These are phyloP conservation scores for Phytopythium chamaehyphon DNA, from an alignment of 352 stramenopile species.

Conservation along the genomic window DNA sequence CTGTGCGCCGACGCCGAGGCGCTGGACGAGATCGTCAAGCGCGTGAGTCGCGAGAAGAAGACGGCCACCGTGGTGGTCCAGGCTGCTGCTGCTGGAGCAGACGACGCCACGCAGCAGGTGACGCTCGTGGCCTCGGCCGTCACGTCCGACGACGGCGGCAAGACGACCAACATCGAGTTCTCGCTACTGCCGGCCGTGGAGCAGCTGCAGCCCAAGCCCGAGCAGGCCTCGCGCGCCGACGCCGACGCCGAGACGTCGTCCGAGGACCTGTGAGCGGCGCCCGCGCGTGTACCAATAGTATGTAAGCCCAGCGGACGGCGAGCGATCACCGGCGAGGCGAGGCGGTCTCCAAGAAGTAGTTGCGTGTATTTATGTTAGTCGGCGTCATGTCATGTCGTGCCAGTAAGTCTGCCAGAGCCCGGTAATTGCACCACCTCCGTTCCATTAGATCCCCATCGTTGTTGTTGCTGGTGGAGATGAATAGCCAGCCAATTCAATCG, in stretches of 20 bases:
- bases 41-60: slow-evolving; percentile 38
- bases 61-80: slow-evolving; percentile 38
- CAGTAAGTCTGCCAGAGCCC: neutral
- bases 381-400: too few species aligned
- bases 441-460: too few species aligned
- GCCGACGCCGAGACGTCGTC: slow-evolving; percentile 27
- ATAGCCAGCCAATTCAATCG: too few species aligned
- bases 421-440: too few species aligned
- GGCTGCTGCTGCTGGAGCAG: slow-evolving; percentile 9
- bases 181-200: slow-evolving; percentile 42
- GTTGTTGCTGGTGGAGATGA: too few species aligned
- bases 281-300: slow-evolving; percentile 4
- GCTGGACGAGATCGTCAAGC: slow-evolving; percentile 42
- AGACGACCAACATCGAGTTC: slow-evolving; percentile 59
- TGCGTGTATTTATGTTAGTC: too few species aligned
- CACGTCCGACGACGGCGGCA: slow-evolving; percentile 37
- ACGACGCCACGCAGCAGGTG: slow-evolving; percentile 14
- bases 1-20: slow-evolving; percentile 41
- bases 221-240: slow-evolving; percentile 1
- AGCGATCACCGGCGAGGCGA: neutral
- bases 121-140: slow-evolving; percentile 49
- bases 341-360: neutral
- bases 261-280: slow-evolving; percentile 9
- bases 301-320: neutral
- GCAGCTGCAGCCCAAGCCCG: slow-evolving; percentile 9